phyloP scores from a whole-genome alignment of 1,284 basidiomycete species.

The Cryptococcus neoformans region DNA sequence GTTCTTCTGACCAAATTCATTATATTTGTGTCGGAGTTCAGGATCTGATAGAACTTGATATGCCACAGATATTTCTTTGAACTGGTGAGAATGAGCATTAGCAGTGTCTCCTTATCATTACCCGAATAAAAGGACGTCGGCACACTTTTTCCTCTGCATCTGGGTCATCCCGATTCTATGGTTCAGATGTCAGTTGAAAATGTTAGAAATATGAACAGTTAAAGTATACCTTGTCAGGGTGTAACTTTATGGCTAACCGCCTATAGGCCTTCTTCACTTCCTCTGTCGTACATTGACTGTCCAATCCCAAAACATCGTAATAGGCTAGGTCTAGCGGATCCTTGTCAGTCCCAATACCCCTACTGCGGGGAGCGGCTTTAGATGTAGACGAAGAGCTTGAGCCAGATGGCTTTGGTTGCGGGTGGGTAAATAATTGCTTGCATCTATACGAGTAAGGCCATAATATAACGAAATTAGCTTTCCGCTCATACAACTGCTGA shows the following conservation, averaged over 20 bases:
- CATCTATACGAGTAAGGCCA: conserved; percentile 13
- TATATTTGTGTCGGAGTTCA: conserved; percentile 81
- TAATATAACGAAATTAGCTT: too few species aligned
- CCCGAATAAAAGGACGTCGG: not conserved
- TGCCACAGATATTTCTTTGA: conserved; percentile 83
- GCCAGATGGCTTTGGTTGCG: conserved; percentile 35
- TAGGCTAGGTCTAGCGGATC: conserved; percentile 84
- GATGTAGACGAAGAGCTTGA: conserved; percentile 10
- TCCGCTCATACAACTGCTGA: not conserved
- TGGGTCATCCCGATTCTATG: conserved; percentile 85
- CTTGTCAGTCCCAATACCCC: conserved; percentile 75
- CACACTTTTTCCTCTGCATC: conserved; percentile 74
- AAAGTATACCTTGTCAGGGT: conserved; percentile 52
- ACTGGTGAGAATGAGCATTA: conserved; percentile 41
- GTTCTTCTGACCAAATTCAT: conserved; percentile 63
- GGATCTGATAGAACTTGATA: conserved; percentile 85
- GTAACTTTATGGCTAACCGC: conserved; percentile 77
- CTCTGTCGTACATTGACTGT: conserved; percentile 40
- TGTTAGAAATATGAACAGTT: not conserved
- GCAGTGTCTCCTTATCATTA: not conserved
- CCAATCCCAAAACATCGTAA: conserved; percentile 57
- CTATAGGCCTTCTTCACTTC: conserved; percentile 93
- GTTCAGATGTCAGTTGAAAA: conserved; percentile 1
- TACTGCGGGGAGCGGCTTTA: conserved; percentile 48
- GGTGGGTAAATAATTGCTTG: conserved; percentile 35